A percentile compares a stretch with the other conserved stretches of the same genome.
Conservation (phyloP, 1,284 basidiomycete species). For the Ustilago trichophora region DNA sequence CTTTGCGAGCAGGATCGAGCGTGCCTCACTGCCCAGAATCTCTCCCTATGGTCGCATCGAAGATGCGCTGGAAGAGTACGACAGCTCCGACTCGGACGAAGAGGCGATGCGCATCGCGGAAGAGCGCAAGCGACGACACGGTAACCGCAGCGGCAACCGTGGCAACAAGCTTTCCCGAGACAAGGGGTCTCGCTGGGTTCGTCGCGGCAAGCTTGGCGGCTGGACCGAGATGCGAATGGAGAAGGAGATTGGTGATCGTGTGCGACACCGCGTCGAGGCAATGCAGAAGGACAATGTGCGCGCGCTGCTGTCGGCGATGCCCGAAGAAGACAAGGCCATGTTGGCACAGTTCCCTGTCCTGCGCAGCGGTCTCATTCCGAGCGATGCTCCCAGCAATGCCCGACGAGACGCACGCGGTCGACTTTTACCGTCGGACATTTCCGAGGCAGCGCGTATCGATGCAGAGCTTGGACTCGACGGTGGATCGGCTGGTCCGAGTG, state of each 20-base stretch:
- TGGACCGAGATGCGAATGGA: slow-evolving; percentile 63
- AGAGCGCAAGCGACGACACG: slow-evolving; percentile 37
- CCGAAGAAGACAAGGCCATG: slow-evolving; percentile 44
- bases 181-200: slow-evolving; percentile 57
- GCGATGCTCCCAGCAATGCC: slow-evolving; percentile 17
- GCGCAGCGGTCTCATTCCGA: slow-evolving; percentile 24
- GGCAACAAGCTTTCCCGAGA: slow-evolving; percentile 61
- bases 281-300: slow-evolving; percentile 57
- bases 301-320: slow-evolving; percentile 47
- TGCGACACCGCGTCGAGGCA: slow-evolving; percentile 47
- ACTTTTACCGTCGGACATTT: slow-evolving; percentile 33
- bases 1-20: slow-evolving; percentile 34
- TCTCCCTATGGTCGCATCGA: slow-evolving; percentile 13
- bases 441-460: slow-evolving; percentile 45
- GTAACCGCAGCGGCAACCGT: slow-evolving; percentile 55
- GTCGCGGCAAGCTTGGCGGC: slow-evolving; percentile 59
- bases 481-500: slow-evolving; percentile 3
- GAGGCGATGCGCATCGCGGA: slow-evolving; percentile 37
- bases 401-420: slow-evolving; percentile 28
- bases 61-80: slow-evolving; percentile 13
- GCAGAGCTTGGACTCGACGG: slow-evolving; percentile 43
- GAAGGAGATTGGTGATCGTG: slow-evolving; percentile 52
- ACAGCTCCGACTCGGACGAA: slow-evolving; percentile 48
- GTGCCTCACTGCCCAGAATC: slow-evolving; percentile 22
- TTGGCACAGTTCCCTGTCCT: slow-evolving; percentile 35